These are phyloP conservation scores for Ramularia collo-cygni DNA, from an alignment of 2,329 filamentous ascomycete species.

Conservation along the genomic window DNA sequence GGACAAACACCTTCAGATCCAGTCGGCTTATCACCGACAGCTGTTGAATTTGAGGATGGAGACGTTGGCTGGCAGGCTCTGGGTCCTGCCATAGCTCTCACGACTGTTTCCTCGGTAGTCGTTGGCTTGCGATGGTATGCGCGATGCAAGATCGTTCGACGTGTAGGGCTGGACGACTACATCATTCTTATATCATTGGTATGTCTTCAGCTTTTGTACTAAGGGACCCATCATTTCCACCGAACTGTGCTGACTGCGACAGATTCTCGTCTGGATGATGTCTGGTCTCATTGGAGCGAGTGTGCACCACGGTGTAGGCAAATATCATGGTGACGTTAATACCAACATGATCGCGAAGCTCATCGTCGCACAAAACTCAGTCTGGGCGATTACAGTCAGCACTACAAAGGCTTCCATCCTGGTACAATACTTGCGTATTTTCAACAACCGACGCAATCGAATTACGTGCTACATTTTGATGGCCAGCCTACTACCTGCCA, in stretches of 20 bases:
- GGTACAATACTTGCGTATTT: constrained; percentile 44
- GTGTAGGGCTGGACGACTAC: constrained; percentile 32
- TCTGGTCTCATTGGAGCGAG: constrained; percentile 23
- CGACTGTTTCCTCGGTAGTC: constrained; percentile 25
- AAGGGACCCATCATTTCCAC: background rate
- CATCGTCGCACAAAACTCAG: constrained; percentile 27
- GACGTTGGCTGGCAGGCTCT: constrained; percentile 28
- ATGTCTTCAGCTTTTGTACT: constrained; percentile 7
- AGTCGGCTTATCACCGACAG: constrained; percentile 7
- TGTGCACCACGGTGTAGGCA: constrained; percentile 20
- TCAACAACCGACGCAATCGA: constrained; percentile 32
- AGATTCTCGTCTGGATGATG: constrained; percentile 24
- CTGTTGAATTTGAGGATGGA: constrained; percentile 15
- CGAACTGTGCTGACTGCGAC: no score
- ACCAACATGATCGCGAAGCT: constrained; percentile 22
- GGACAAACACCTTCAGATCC: background rate
- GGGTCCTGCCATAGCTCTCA: constrained; percentile 27
- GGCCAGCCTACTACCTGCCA: constrained; percentile 22
- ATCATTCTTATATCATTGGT: constrained; percentile 32
- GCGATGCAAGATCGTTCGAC: constrained; percentile 25
- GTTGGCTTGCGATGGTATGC: constrained; percentile 32
- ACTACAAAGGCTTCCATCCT: constrained; percentile 43
- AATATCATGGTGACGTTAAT: constrained; percentile 14
- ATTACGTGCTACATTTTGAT: constrained; percentile 35
- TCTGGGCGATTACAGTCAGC: constrained; percentile 30